Percentiles rank a stretch among this genome's conserved stretches.
These are phyloP conservation scores for Comarum palustre DNA, from an alignment of 306 rosid species.

Conservation along the genomic window DNA sequence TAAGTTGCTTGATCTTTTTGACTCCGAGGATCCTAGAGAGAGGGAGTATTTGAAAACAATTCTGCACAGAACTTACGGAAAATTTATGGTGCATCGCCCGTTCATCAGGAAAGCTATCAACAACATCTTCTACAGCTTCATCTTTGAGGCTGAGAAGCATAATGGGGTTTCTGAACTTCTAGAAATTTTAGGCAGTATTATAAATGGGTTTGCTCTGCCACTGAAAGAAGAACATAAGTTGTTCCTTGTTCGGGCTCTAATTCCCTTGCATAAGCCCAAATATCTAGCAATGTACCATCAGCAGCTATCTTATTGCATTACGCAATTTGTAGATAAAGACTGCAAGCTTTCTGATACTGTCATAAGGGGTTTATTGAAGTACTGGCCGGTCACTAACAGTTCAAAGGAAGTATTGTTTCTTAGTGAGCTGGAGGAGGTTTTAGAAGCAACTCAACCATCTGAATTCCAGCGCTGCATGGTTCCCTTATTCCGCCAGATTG, in stretches of 20 bases:
- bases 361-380: conserved; percentile 75
- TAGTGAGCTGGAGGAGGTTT: conserved; percentile 73
- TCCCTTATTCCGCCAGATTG: conserved; percentile 60
- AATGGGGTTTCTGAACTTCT: conserved; percentile 69
- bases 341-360: conserved; percentile 85
- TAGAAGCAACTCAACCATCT: conserved; percentile 75
- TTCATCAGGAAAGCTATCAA: conserved; percentile 69
- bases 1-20: conserved; percentile 68
- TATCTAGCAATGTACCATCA: conserved; percentile 73
- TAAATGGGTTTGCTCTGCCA: conserved; percentile 74
- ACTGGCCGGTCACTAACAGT: conserved; percentile 89
- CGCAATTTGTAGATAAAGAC: conserved; percentile 80
- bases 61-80: conserved; percentile 64
- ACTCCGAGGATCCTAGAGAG: conserved; percentile 74
- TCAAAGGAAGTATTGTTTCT: conserved; percentile 82
- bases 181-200: conserved; percentile 76
- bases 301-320: conserved; percentile 67
- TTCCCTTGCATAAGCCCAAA: conserved; percentile 81
- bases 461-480: conserved; percentile 86
- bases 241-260: conserved; percentile 62
- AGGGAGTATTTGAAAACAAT: conserved; percentile 66
- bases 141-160: conserved; percentile 70
- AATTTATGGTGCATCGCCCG: conserved; percentile 79
- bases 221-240: conserved; percentile 77
- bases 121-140: conserved; percentile 53